phyloP scores from a whole-genome alignment of 352 stramenopile species.

The Pythium rishiriense region DNA sequence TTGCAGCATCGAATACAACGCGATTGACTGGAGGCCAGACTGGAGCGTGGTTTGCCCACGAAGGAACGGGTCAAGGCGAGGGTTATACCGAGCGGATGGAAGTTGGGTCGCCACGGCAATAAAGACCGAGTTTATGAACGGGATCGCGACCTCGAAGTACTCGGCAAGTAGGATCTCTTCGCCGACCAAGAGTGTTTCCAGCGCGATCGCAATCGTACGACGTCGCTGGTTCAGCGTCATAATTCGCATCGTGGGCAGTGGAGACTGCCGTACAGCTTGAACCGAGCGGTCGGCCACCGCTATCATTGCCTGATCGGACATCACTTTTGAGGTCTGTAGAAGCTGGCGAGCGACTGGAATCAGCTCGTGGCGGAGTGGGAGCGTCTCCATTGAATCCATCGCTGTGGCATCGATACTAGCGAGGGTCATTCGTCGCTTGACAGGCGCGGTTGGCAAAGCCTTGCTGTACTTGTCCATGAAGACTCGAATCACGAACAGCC shows the following conservation, averaged over 20 bases:
- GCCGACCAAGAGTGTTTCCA: conserved; percentile 1
- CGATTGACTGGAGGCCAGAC: not conserved
- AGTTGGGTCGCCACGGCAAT: conserved; percentile 7
- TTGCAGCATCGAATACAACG: conserved; percentile 19
- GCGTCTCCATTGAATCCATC: not conserved
- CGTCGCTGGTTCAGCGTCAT: not conserved
- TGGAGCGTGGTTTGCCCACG: not conserved
- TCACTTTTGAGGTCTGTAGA: not conserved
- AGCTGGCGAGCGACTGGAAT: conserved; percentile 10
- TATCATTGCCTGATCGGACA: not conserved
- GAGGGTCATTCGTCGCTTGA: not conserved
- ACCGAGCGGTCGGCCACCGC: not conserved
- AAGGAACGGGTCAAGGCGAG: not conserved
- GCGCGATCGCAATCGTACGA: conserved; percentile 7
- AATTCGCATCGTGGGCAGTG: not conserved
- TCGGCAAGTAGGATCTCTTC: conserved; percentile 22
- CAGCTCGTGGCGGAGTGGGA: not conserved
- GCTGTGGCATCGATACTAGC: not conserved
- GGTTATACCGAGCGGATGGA: conserved; percentile 19
- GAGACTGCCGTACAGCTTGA: not conserved
- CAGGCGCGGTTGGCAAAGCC: not conserved
- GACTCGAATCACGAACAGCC: conserved; percentile 8
- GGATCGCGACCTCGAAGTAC: conserved; percentile 28
- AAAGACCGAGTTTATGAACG: conserved; percentile 22
- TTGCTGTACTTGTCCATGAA: not conserved